Evolutionary conservation across 345 rosid species (phyloP).

Genomic region (Turnera subulata): DNA sequence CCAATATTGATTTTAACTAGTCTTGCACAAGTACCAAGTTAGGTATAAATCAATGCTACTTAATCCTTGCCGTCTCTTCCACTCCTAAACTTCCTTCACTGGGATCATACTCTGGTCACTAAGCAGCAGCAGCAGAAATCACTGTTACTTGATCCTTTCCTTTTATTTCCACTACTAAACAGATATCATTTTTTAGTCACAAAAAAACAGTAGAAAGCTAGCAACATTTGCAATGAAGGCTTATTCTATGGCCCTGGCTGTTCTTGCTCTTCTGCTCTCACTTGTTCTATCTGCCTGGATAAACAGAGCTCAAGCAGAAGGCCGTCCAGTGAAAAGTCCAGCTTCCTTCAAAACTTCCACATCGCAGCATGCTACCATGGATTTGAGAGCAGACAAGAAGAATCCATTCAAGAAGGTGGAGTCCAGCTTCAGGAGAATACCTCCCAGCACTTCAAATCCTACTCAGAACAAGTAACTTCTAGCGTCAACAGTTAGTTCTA

Average conservation of each 20-base stretch:
- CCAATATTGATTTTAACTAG: conserved; percentile 13
- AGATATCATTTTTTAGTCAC: too few species aligned
- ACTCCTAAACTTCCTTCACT: too few species aligned
- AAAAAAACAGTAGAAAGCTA: too few species aligned
- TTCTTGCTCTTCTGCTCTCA: conserved; percentile 35
- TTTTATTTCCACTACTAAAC: neutral
- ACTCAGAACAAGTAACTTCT: conserved; percentile 49
- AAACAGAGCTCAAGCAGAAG: conserved; percentile 32
- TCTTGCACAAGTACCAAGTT: neutral
- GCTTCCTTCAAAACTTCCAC: neutral
- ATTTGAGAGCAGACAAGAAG: conserved; percentile 6
- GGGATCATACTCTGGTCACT: too few species aligned
- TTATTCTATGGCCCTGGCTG: conserved; percentile 11
- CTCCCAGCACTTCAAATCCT: conserved; percentile 68
- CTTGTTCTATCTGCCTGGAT: conserved; percentile 36
- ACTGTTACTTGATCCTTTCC: neutral
- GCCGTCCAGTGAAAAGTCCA: conserved; percentile 20
- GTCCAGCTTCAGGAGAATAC: conserved; percentile 60
- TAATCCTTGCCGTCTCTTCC: neutral
- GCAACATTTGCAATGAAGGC: neutral
- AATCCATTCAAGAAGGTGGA: conserved; percentile 29
- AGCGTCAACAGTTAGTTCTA: conserved; percentile 11
- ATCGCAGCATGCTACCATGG: conserved; percentile 16
- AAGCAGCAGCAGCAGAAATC: conserved; percentile 24
- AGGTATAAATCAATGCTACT: neutral